Base-by-base conservation (phyloP, 2,329 filamentous ascomycete species). In the Sarocladiaceae sp. region DNA sequence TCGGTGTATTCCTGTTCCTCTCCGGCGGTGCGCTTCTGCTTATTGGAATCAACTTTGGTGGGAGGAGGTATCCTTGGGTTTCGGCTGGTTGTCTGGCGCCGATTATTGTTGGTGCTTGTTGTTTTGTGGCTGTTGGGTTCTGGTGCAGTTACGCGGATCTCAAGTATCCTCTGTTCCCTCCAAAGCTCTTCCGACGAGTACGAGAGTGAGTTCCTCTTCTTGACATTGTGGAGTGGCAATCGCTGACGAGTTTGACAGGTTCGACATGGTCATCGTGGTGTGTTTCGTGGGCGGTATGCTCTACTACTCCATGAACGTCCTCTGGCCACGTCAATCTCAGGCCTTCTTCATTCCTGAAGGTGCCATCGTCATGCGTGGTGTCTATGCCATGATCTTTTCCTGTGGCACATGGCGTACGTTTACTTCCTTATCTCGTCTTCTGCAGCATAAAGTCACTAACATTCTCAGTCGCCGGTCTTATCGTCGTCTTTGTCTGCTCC, bases 211-310 rank as follows among this genome's bases (percentile, higher is more conserved):
- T 51, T 25, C 28, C 28, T 26, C 26, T 18, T 15, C 26, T 18
- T 10, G 15, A 12, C 17, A 25, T 31, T 26, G 23, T 17, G 8
- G 22, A n/a, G n/a, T n/a, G n/a, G n/a, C n/a, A n/a, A n/a, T n/a
- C n/a, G n/a, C n/a, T n/a, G n/a, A n/a, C n/a, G 12, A 28, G 12
- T 26, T 12, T 40, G 8, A 22, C 33, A 59, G 59, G n/a, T 64
- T 66, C 46, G 59, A 59, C 33, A 60, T 62, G 54, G 56, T 66
- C 53, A 58, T 65, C 28, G 60, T 65, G 10, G 63, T 66, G 1
- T 62, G 58, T 42, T 66, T 66, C 25, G 63, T 66, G 3, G 61
- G 59, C 7, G 63, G 63, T 13, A 66, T 66, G 62, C 56, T 65
- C 13, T 62, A 62, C 52, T 64, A 65, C 54, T 62, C 57, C 49